These are phyloP conservation scores for Panicum hallii DNA, from an alignment of 202 grass and related monocot species.

Conservation along the genomic window DNA sequence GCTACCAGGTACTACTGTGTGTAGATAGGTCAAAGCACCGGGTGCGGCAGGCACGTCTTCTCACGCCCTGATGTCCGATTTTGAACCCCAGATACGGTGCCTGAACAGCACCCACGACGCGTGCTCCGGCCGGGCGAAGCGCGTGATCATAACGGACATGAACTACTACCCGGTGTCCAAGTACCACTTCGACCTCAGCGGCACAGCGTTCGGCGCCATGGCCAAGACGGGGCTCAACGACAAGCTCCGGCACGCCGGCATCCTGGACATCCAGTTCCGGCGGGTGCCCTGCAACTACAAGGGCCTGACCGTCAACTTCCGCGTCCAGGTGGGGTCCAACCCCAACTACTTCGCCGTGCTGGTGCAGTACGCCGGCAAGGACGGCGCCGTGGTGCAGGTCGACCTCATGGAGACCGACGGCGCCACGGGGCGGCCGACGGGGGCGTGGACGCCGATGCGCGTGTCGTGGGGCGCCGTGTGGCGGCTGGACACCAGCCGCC, in stretches of 20 bases:
- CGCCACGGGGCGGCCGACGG: not conserved
- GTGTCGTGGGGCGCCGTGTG: slow-evolving; percentile 74
- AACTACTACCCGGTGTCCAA: slow-evolving; percentile 57
- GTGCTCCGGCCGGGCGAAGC: slow-evolving; percentile 59
- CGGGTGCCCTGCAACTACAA: slow-evolving; percentile 64
- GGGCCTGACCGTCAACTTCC: slow-evolving; percentile 50
- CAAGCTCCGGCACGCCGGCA: slow-evolving; percentile 68
- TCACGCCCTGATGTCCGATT: not conserved
- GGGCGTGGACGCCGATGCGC: slow-evolving; percentile 53
- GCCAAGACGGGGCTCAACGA: slow-evolving; percentile 46
- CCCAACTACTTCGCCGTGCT: slow-evolving; percentile 71
- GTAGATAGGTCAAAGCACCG: no score
- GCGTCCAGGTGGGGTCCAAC: slow-evolving; percentile 59
- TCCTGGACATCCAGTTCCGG: slow-evolving; percentile 67
- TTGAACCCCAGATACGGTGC: slow-evolving; percentile 49
- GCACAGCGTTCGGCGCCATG: slow-evolving; percentile 71
- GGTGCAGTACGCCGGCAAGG: slow-evolving; percentile 60
- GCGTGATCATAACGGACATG: slow-evolving; percentile 64
- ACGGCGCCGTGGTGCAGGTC: slow-evolving; percentile 58
- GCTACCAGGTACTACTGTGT: slow-evolving; percentile 53
- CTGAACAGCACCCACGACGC: slow-evolving; percentile 15
- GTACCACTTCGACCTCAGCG: slow-evolving; percentile 76
- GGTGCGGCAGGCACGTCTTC: not conserved
- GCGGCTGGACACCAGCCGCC: slow-evolving; percentile 48
- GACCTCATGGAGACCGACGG: slow-evolving; percentile 50